Conservation (phyloP, 768 basidiomycete genomes). For the Lactarius trivialis region DNA sequence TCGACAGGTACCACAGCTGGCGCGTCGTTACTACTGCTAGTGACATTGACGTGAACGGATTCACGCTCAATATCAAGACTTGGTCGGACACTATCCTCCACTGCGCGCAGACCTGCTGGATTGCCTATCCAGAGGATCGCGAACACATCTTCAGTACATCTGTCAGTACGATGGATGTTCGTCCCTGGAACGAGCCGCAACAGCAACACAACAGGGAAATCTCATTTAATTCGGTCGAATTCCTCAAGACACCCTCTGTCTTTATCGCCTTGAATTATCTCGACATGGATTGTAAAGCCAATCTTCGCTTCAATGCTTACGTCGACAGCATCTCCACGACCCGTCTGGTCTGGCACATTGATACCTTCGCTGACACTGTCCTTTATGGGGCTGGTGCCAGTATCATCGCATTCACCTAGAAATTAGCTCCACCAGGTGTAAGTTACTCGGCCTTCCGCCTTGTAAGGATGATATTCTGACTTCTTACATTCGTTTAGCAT, state of each 20-base stretch:
- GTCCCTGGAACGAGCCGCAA: background rate
- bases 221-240: background rate
- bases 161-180: background rate
- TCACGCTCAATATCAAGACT: background rate
- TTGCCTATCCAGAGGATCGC: background rate
- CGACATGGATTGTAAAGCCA: background rate
- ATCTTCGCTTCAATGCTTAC: background rate
- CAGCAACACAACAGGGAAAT: background rate
- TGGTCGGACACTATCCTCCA: background rate
- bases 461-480: background rate
- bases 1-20: background rate
- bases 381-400: background rate
- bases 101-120: background rate
- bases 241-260: background rate
- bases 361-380: background rate
- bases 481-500: conserved; percentile 21
- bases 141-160: background rate
- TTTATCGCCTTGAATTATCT: background rate
- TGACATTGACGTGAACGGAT: background rate
- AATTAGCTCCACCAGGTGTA: background rate
- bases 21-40: background rate
- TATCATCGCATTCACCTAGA: background rate
- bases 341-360: background rate
- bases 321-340: background rate
- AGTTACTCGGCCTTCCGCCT: background rate